Base-by-base conservation (phyloP, 2,329 filamentous ascomycete species). In the Neofusicoccum sp. region DNA sequence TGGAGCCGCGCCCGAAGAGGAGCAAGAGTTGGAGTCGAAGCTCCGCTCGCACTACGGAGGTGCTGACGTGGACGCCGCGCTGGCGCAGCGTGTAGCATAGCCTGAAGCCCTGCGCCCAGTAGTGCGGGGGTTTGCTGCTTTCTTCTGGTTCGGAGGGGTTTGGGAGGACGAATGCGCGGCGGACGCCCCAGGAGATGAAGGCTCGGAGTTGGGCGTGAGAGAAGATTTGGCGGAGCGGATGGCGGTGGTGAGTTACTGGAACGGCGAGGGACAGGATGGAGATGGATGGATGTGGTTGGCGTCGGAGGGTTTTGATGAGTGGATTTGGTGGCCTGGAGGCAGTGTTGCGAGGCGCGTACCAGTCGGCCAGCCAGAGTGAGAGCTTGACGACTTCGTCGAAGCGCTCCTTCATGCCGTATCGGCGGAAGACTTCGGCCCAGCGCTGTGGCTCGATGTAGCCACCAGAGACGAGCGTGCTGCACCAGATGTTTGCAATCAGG, bases 401-500 rank as follows among this genome's bases (percentile, higher is more conserved):
- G 14, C 80, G 77, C 6, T 81, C 77, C 7, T 76, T 71, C 83
- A 86, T 88, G 3, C 87, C 87, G 49, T 85, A 80, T 33, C 86
- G 81, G 49, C 84, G 84, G 45, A 89, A 69, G 8, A 87, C 76
- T 69, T 89, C 85, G 50, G 76, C 73, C 87, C 87, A 90, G 14
- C 77, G 69, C 31, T 66, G 73, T 3, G 78, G 73, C 28, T 75
- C 76, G 29, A 84, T 75, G 62, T 74, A 66, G 61, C 74, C 74
- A 16, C 79, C 80, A 43, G 73, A 75, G 64, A 79, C 73, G 56
- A 85, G 77, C 45, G 84, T 75, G 50, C 76, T 74, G 61, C 83
- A 78, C 36, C 83, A 75, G 22, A 84, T 71, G 34, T 80, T 80
- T 3, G 81, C 75, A 50, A 84, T 74, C 68, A 84, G 77, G 11